Percentiles rank a stretch among this genome's conserved stretches.
Evolutionary conservation across 495 filamentous ascomycete species (phyloP).

Genomic region (Aspergillus taichungensis): DNA sequence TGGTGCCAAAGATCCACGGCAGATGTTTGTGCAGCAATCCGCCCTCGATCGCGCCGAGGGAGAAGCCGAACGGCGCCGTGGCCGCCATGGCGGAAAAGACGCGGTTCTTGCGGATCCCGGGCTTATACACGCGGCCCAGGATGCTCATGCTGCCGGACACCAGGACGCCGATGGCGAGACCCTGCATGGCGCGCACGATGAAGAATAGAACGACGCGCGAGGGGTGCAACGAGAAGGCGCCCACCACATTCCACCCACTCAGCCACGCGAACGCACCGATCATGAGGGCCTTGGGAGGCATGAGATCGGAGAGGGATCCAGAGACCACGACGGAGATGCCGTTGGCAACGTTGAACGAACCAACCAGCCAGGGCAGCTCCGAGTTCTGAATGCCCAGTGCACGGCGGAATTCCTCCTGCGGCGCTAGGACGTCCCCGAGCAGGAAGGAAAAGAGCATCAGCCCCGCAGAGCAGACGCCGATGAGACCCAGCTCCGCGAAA

Average conservation of each 20-base stretch:
- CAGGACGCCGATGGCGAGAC: conserved; percentile 22
- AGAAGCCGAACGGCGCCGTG: conserved; percentile 24
- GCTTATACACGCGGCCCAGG: conserved; percentile 24
- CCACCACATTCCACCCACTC: conserved; percentile 34
- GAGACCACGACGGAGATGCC: conserved; percentile 38
- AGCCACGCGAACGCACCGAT: conserved; percentile 38
- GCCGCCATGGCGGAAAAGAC: conserved; percentile 28
- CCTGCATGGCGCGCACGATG: conserved; percentile 27
- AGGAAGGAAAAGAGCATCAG: conserved; percentile 40
- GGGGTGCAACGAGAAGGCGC: conserved; percentile 26
- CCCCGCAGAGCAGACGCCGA: conserved; percentile 36
- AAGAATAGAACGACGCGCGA: conserved; percentile 18
- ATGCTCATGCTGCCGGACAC: conserved; percentile 27
- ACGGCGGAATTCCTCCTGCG: conserved; percentile 23
- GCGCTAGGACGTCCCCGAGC: conserved; percentile 32
- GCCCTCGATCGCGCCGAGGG: conserved; percentile 22
- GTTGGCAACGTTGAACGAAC: conserved; percentile 30
- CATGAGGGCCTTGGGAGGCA: conserved; percentile 31
- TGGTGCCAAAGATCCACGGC: conserved; percentile 24
- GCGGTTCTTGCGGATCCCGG: conserved; percentile 24
- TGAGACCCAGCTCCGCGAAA: conserved; percentile 28
- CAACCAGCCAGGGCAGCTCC: conserved; percentile 36
- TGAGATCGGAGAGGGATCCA: conserved; percentile 35
- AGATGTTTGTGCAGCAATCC: conserved; percentile 18
- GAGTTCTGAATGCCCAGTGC: conserved; percentile 30